Percentiles rank a stretch among this genome's conserved stretches.
phyloP scores from a whole-genome alignment of 2,329 filamentous ascomycete species.

The Fusarium phyllophilum region DNA sequence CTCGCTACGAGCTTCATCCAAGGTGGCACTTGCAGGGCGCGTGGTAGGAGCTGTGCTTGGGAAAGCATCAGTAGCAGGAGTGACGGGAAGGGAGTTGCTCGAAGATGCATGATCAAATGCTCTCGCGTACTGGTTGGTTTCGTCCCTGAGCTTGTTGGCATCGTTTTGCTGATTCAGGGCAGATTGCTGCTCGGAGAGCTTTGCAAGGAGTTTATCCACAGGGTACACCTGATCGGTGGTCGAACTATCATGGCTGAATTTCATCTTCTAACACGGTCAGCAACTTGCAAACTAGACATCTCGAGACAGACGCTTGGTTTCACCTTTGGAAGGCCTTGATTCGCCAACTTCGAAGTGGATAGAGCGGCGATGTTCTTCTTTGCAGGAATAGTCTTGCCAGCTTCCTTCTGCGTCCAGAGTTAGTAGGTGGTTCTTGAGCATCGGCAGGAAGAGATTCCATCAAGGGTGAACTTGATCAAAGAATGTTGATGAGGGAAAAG shows the following conservation, averaged over 20 bases:
- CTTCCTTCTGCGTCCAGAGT: conserved; percentile 32
- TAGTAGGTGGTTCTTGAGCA: not conserved
- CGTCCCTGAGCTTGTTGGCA: conserved; percentile 57
- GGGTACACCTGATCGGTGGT: conserved; percentile 56
- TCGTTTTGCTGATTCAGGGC: conserved; percentile 69
- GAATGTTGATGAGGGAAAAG: not conserved
- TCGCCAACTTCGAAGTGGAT: conserved; percentile 64
- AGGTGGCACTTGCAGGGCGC: conserved; percentile 62
- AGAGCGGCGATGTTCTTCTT: conserved; percentile 61
- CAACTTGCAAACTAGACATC: conserved; percentile 18
- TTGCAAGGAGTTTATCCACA: conserved; percentile 79
- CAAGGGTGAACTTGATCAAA: not conserved
- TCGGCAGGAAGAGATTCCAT: no score
- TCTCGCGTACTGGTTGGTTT: conserved; percentile 49
- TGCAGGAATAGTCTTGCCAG: conserved; percentile 20
- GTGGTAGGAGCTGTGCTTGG: conserved; percentile 59
- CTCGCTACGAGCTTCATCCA: conserved; percentile 54
- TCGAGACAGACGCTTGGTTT: not conserved
- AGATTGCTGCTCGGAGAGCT: conserved; percentile 76
- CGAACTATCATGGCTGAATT: conserved; percentile 57
- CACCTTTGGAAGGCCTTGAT: conserved; percentile 66
- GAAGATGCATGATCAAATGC: conserved; percentile 60
- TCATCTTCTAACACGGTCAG: conserved; percentile 55
- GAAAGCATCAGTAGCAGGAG: conserved; percentile 67
- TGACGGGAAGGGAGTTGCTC: conserved; percentile 70